Base-by-base conservation (phyloP, 2,329 filamentous ascomycete species). In the Neonectria neomacrospora region DNA sequence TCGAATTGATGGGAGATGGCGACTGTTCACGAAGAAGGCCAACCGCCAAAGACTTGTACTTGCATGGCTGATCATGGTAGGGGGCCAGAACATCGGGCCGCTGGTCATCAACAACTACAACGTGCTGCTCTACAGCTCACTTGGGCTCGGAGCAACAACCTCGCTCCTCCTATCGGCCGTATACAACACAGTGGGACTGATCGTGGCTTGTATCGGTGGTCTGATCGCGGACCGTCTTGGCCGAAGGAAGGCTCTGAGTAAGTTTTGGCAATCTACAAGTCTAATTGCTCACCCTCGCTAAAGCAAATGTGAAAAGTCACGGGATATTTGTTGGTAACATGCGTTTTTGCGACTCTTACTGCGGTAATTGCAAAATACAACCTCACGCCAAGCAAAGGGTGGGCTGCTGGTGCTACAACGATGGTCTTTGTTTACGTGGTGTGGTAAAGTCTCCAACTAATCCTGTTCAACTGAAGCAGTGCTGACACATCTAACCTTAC, bases 31-130 rank as follows among this genome's bases (percentile, higher is more conserved):
- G 4, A 56, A 56, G 26, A 56, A 56, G 54, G 28, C 26, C 10
- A 56, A 56, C 28, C 54, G 54, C 28, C 16, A 56, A n/a, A 37
- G 28, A 48, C 54, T 56, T 18, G 23, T 56, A 9, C 54, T 56
- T 26, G 54, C 41, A 48, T 56, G 54, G 54, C 54, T 56, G n/a
- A 42, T 56, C 5, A 56, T 56, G 54, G 54, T 48, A 8, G 54
- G 54, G 26, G 54, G 54, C 26, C 54, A 56, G 16, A 56, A 56
- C 26, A 56, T 56, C 32, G 54, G 54, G n/a, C 54, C 54, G 7
- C 28, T 56, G 16, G 54, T 56, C 39, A 56, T 56, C 28, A 56
- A 56, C 54, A 56, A 56, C 42, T 56, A 56, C 28, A 56, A 56
- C 22, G 54, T 56, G 5, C 28, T 56, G 18, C 39, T 56, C 16